Evolutionary conservation across 2,329 filamentous ascomycete genomes (phyloP).

Genomic region (Coniella vitis): DNA sequence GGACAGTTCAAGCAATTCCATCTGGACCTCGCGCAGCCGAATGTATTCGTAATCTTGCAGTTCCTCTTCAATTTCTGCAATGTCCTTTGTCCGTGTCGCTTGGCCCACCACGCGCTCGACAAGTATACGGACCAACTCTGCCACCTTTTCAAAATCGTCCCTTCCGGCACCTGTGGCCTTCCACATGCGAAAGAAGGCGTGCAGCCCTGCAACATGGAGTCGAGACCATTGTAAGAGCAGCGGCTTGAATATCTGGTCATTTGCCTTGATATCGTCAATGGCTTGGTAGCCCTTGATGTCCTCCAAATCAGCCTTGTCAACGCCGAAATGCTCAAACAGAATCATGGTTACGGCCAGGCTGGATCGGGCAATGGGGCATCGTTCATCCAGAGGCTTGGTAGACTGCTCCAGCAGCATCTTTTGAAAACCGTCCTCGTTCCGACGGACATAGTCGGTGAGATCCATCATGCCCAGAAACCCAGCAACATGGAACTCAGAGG

Average conservation of each 20-base stretch:
- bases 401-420: constrained; percentile 89
- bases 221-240: constrained; percentile 89
- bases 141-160: constrained; percentile 90
- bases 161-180: constrained; percentile 77
- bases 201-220: constrained; percentile 76
- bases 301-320: constrained; percentile 75
- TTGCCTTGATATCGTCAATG: constrained; percentile 67
- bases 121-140: constrained; percentile 82
- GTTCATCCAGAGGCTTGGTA: constrained; percentile 59
- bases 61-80: constrained; percentile 84
- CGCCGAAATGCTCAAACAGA: constrained; percentile 91
- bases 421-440: constrained; percentile 87
- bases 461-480: constrained; percentile 98
- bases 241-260: constrained; percentile 82
- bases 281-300: constrained; percentile 70
- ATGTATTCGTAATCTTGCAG: constrained; percentile 75
- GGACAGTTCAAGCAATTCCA: constrained; percentile 82
- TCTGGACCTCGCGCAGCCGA: constrained; percentile 76
- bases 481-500: constrained; percentile 74
- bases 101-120: constrained; percentile 84
- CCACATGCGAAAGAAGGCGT: constrained; percentile 88
- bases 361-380: constrained; percentile 81
- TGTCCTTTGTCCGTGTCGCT: constrained; percentile 72
- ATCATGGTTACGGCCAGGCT: constrained; percentile 83
- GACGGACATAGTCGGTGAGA: constrained; percentile 84